Conservation (phyloP, 23 red algal genomes). For the Agarophyton chilense region DNA sequence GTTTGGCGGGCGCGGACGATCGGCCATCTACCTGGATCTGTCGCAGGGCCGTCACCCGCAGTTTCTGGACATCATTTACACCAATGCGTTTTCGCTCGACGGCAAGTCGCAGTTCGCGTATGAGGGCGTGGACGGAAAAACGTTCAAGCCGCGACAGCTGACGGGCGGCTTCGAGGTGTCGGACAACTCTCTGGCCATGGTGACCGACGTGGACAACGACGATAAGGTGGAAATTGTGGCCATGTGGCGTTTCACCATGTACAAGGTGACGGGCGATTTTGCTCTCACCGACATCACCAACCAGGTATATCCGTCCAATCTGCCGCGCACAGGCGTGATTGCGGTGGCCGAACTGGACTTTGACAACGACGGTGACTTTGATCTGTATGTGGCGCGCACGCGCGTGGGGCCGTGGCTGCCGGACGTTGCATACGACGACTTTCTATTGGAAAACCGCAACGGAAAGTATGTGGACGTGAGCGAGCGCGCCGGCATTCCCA, state of each 20-base stretch:
- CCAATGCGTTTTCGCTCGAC: not conserved
- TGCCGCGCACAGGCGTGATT: not conserved
- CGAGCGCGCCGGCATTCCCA: not conserved
- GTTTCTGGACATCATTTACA: conserved; percentile 23
- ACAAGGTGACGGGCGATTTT: conserved; percentile 47
- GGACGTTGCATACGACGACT: conserved; percentile 15
- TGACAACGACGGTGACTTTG: conserved; percentile 71
- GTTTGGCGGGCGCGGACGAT: not conserved
- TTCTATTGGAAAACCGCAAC: conserved; percentile 6
- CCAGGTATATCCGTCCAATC: not conserved
- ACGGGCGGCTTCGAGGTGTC: conserved; percentile 4
- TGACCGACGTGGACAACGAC: conserved; percentile 60
- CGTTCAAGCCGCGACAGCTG: not conserved
- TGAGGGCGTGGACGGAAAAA: not conserved
- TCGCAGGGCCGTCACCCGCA: not conserved
- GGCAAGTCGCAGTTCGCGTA: conserved; percentile 19
- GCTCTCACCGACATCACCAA: conserved; percentile 33
- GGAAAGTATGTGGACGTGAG: conserved; percentile 48
- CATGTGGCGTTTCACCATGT: conserved; percentile 24
- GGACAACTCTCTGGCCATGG: conserved; percentile 10
- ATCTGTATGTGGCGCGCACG: conserved; percentile 59
- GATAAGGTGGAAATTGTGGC: conserved; percentile 33
- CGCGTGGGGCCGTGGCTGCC: conserved; percentile 32
- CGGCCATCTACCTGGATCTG: conserved; percentile 28
- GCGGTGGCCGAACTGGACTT: conserved; percentile 68